Evolutionary conservation across 768 basidiomycete species (phyloP), one percentile per base, ranked within the genome.

Genomic region (Suillus hirtellus): DNA sequence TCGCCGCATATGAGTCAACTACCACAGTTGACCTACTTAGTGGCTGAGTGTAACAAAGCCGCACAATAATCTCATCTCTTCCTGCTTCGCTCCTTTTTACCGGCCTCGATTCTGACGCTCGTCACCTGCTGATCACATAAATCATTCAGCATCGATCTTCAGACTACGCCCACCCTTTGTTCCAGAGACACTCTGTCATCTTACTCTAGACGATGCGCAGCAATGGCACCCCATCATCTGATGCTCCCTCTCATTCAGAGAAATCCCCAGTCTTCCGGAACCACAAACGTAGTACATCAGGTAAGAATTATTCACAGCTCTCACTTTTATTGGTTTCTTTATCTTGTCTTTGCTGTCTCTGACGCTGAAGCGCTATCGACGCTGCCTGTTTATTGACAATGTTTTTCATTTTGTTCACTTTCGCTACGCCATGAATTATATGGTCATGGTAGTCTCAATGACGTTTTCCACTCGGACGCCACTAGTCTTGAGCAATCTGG

Each of bases 171-270:
- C 37, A 3, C 7, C 60, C n/a, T 61, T 46, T 55, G 14, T 60
- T 60, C 47, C 55, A 49, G 49, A 44, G 50, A 35, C 53, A 47
- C 44, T 55, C 52, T 17, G 42, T 24, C n/a, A 24, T n/a, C 60
- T 14, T 60, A 27, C 56, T 43, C n/a, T 42, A 61, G 40, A 64
- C 55, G 17, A 64, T 64, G 63, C 38, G 54, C 27, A 43, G 24
- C 6, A 19, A 34, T 53, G 52, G 37, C 6, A 40, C 37, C 8
- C 34, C 34, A 34, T 52, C 49, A 4, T 35, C 53, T 14, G 60
- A 27, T 17, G 19, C 56, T 27, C 12, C 27, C 55, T 31, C 7
- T 31, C n/a, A 31, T 10, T 24, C 62, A 21, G 61, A 62, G 10
- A 62, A 56, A 54, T 17, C 43, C 14, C 5, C 24, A 24, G 11